Percentiles rank a stretch among this genome's conserved stretches.
Conservation (phyloP, 2,329 filamentous ascomycete genomes). For the Trichoderma gracile region DNA sequence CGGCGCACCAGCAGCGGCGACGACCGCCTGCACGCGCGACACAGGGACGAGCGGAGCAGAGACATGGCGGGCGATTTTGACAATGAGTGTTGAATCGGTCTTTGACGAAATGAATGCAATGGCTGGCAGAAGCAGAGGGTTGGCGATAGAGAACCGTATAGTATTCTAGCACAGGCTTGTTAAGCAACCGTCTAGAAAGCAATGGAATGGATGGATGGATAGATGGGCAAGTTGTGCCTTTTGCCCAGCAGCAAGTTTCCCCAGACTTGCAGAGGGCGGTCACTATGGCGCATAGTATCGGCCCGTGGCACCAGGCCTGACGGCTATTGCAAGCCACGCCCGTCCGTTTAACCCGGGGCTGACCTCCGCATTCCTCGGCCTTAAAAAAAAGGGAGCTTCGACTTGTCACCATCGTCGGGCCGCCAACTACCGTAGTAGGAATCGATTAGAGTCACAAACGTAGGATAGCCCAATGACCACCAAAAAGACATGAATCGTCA, state of each 20-base stretch:
- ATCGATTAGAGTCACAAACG: not conserved
- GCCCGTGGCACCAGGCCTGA: constrained; percentile 19
- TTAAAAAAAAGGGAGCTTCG: not conserved
- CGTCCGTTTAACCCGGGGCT: constrained; percentile 1
- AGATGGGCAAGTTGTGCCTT: too few species aligned
- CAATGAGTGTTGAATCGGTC: too few species aligned
- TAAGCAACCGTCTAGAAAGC: too few species aligned
- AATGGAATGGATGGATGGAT: too few species aligned
- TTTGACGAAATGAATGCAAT: too few species aligned
- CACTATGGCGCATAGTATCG: constrained; percentile 26
- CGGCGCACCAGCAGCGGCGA: constrained; percentile 37
- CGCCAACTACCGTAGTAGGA: not conserved
- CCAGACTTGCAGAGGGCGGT: constrained; percentile 13
- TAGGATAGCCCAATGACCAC: not conserved
- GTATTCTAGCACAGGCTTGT: too few species aligned
- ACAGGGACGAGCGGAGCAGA: constrained; percentile 41
- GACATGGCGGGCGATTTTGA: constrained; percentile 35
- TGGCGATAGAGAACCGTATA: too few species aligned
- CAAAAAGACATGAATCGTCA: not conserved
- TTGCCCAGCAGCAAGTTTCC: too few species aligned
- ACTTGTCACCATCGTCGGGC: constrained; percentile 8
- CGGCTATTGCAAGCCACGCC: constrained; percentile 11
- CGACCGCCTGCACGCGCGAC: constrained; percentile 43
- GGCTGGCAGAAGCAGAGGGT: too few species aligned
- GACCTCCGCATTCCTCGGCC: constrained; percentile 20